Percentiles rank a stretch among this genome's conserved stretches.
Conservation (phyloP, 2,329 filamentous ascomycete species). For the Karstenula rhodostoma region DNA sequence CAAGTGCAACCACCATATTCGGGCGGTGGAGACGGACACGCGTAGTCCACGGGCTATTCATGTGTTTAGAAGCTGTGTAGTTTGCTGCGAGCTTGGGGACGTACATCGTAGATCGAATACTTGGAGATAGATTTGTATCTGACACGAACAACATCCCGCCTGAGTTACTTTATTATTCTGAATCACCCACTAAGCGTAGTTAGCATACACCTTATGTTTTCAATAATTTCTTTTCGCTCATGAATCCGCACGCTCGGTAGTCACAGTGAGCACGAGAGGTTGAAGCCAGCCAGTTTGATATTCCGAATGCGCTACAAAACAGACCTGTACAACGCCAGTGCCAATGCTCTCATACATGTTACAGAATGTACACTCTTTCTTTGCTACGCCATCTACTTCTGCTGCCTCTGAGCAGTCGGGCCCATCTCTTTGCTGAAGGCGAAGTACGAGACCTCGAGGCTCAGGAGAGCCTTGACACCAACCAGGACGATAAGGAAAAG, state of each 20-base stretch:
- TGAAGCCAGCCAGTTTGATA: neutral
- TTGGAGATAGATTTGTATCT: too few relatives aligned
- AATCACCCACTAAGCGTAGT: too few relatives aligned
- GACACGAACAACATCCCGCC: too few relatives aligned
- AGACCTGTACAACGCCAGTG: constrained; percentile 9
- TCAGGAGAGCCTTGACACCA: constrained; percentile 77
- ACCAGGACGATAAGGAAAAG: constrained; percentile 81
- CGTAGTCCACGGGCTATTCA: too few relatives aligned
- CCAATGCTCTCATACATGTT: constrained; percentile 29
- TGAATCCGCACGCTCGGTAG: neutral
- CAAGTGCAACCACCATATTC: too few relatives aligned
- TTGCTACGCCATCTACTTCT: constrained; percentile 50
- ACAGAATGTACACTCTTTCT: constrained; percentile 23
- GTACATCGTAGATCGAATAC: too few relatives aligned
- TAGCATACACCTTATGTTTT: too few relatives aligned
- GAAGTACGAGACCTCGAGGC: constrained; percentile 88
- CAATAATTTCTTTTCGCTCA: too few relatives aligned
- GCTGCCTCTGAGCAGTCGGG: constrained; percentile 84
- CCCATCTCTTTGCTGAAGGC: constrained; percentile 98
- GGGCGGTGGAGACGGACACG: too few relatives aligned
- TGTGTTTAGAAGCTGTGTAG: too few relatives aligned
- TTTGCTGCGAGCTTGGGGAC: too few relatives aligned
- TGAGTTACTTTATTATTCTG: too few relatives aligned
- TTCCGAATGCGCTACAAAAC: constrained; percentile 9
- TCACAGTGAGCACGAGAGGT: neutral